Base-by-base conservation (phyloP, 495 filamentous ascomycete species). In the Aspergillus nanangensis region DNA sequence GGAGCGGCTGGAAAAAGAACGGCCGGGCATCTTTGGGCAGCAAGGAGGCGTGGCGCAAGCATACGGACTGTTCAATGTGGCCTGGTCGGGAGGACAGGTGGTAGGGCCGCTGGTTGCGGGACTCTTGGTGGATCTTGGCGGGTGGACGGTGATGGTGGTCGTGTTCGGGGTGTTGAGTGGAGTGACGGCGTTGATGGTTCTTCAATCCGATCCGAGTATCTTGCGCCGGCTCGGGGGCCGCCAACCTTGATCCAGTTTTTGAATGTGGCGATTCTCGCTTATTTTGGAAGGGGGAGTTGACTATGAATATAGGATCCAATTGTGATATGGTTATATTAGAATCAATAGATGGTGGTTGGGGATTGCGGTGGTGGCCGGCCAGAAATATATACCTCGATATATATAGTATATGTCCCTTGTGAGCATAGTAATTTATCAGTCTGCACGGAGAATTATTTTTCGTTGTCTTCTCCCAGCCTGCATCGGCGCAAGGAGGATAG, bases 61-160 rank as follows among this genome's bases (percentile, higher is more conserved):
- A 0, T 86, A 83, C 48, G 81, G 75, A 0, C 62, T 86, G 8
- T 83, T 76, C 44, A 80, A 78, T 42, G 75, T 70, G 34, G 72
- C 78, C 0, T 84, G 75, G 45, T 80, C 83, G 0, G 72, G 77
- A 0, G 82, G 84, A 3, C 79, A 82, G 34, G 68, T 79, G 3
- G 58, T 83, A 15, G 82, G 83, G 2, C 80, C 83, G 39, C 55
- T 85, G 18, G 73, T 77, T 66, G 66, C 69, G 1, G 72, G 69
- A 5, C 54, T 60, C 2, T 41, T 74, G 15, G 55, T 52, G 14
- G 56, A 70, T 9, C 42, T 41, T 8, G 56, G 53, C 8, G 69
- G 69, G 4, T 74, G 71, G 71, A 51, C 40, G 31, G 60, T 53
- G 3, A 71, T 72, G 70, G 62, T 66, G 8, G 57, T 56, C 32